Percentiles rank a stretch among this genome's conserved stretches.
phyloP scores from a whole-genome alignment of 768 basidiomycete species.

The Russula emetica region DNA sequence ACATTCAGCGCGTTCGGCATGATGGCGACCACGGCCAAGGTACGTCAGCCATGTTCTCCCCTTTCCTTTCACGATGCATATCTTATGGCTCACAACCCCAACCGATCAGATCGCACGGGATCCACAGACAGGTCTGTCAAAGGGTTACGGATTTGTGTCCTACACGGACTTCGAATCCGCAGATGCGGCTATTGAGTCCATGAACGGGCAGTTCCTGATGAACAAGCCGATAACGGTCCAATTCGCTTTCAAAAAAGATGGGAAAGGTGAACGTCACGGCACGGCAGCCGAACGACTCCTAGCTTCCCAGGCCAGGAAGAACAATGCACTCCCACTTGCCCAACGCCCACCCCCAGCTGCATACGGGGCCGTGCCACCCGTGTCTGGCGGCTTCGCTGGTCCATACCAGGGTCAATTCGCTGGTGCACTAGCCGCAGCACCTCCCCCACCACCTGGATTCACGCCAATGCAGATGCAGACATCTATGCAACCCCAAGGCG shows the following conservation, averaged over 20 bases:
- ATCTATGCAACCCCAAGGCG: constrained; percentile 29
- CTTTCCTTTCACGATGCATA: not conserved
- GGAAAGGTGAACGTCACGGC: constrained; percentile 96
- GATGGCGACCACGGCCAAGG: constrained; percentile 89
- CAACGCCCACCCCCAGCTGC: constrained; percentile 72
- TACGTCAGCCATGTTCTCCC: constrained; percentile 34
- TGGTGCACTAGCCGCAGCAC: constrained; percentile 63
- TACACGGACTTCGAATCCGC: constrained; percentile 98
- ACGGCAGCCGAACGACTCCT: constrained; percentile 95
- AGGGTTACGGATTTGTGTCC: constrained; percentile 96
- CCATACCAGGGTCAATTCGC: constrained; percentile 93
- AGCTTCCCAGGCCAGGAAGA: constrained; percentile 92
- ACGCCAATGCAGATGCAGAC: constrained; percentile 51
- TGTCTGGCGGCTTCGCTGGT: constrained; percentile 68
- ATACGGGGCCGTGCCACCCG: constrained; percentile 61
- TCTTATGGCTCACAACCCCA: not conserved
- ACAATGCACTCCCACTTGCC: constrained; percentile 80
- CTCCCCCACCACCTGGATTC: constrained; percentile 78
- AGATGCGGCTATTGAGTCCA: constrained; percentile 92
- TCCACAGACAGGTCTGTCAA: constrained; percentile 75
- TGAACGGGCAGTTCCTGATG: constrained; percentile 97
- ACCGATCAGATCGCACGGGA: constrained; percentile 80
- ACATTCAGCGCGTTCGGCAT: constrained; percentile 94
- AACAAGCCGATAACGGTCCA: constrained; percentile 97
- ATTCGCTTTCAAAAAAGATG: constrained; percentile 99